Evolutionary conservation across 106 monocot species (phyloP).

Genomic region (Alisma plantagoaquatica): DNA sequence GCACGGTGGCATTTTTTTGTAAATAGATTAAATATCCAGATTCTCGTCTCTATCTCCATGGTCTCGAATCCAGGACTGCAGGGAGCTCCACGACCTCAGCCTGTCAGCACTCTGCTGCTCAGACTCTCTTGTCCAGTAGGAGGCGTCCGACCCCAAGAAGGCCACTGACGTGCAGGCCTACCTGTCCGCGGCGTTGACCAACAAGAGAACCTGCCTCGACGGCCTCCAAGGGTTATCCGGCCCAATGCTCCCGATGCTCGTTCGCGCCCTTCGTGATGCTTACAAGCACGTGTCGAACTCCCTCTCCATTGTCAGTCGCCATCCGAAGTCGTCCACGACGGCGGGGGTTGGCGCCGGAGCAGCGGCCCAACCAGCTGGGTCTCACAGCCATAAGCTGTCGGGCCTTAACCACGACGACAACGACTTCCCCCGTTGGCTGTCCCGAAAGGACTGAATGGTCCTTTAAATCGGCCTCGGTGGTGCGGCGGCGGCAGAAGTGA

Average conservation of each 20-base stretch:
- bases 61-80: constrained; percentile 79
- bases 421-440: constrained; percentile 30
- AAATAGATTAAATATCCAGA: too few relatives aligned
- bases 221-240: too few relatives aligned
- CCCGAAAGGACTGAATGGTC: constrained; percentile 15
- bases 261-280: too few relatives aligned
- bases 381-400: constrained; percentile 7
- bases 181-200: too few relatives aligned
- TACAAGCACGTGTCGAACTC: too few relatives aligned
- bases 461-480: constrained; percentile 25
- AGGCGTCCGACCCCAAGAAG: constrained; percentile 55
- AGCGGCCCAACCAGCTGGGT: background rate
- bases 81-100: constrained; percentile 48
- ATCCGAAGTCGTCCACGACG: too few relatives aligned
- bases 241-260: constrained; percentile 12
- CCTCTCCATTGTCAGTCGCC: too few relatives aligned
- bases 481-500: background rate
- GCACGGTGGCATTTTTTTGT: too few relatives aligned
- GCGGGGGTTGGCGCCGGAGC: too few relatives aligned
- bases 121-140: constrained; percentile 12
- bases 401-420: background rate
- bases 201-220: too few relatives aligned
- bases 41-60: too few relatives aligned
- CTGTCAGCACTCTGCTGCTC: constrained; percentile 33
- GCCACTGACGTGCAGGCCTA: constrained; percentile 62